These are phyloP conservation scores for Plectranthus barbatus DNA, from an alignment of 257 asterid genomes.

Conservation along the genomic window DNA sequence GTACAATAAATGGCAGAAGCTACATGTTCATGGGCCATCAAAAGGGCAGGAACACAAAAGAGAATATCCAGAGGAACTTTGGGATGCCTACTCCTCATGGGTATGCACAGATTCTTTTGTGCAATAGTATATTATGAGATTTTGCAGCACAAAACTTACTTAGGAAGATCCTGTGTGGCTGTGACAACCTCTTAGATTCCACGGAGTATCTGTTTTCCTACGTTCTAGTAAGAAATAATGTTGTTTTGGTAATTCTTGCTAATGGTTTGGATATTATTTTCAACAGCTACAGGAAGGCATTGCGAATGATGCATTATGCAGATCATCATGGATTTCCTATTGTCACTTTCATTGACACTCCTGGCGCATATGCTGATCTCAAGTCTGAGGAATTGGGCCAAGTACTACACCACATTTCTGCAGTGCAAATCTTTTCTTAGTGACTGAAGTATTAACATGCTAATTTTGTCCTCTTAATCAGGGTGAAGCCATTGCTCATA, in stretches of 20 bases:
- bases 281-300: conserved; percentile 80
- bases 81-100: conserved; percentile 99
- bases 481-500: conserved; percentile 95
- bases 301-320: conserved; percentile 87
- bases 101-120: conserved; percentile 27
- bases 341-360: conserved; percentile 82
- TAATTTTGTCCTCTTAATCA: conserved; percentile 13
- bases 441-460: background rate
- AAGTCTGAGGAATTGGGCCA: too few relatives aligned
- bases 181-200: background rate
- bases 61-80: conserved; percentile 80
- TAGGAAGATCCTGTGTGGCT: background rate
- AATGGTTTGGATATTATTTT: conserved; percentile 9
- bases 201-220: background rate
- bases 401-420: conserved; percentile 32
- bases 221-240: background rate
- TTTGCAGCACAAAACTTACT: background rate
- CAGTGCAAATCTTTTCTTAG: background rate
- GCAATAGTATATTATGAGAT: background rate
- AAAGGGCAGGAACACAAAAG: conserved; percentile 87
- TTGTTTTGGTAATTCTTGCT: background rate
- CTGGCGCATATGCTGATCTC: conserved; percentile 92
- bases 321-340: conserved; percentile 92
- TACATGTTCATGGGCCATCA: conserved; percentile 95
- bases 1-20: conserved; percentile 68